phyloP scores from a whole-genome alignment of 2,329 filamentous ascomycete species.

The Trichothecium roseum region DNA sequence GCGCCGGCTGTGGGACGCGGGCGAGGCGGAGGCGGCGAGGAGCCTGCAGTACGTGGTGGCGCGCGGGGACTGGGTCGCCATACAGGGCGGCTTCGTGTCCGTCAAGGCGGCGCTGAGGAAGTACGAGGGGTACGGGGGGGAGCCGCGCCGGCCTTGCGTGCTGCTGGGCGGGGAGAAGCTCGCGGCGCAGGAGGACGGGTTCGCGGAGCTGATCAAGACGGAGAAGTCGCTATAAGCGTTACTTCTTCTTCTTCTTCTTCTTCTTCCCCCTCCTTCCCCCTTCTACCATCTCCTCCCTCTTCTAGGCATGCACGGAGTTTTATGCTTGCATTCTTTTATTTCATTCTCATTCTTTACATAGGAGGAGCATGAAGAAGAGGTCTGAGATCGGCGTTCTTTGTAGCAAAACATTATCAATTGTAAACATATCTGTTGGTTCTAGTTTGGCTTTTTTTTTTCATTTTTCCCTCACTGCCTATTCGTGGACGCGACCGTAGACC shows the following conservation, averaged over 20 bases:
- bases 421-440: too few species aligned
- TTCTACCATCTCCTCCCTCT: constrained; percentile 3
- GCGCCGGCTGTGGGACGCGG: constrained; percentile 47
- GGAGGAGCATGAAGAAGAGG: too few species aligned
- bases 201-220: constrained; percentile 15
- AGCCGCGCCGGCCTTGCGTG: constrained; percentile 40
- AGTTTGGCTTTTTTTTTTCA: too few species aligned
- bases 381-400: too few species aligned
- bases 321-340: too few species aligned
- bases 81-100: constrained; percentile 57
- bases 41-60: constrained; percentile 55
- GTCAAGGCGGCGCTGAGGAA: constrained; percentile 56
- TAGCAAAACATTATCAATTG: too few species aligned
- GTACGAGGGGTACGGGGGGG: constrained; percentile 55
- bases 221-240: constrained; percentile 10
- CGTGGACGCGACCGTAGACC: too few species aligned
- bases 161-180: constrained; percentile 15
- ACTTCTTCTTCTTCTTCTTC: too few species aligned
- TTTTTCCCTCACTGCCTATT: too few species aligned
- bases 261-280: too few species aligned
- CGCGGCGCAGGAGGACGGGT: constrained; percentile 14
- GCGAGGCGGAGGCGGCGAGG: constrained; percentile 46
- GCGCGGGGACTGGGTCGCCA: constrained; percentile 58
- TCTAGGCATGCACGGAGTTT: not conserved
- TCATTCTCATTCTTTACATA: too few species aligned